Conservation (phyloP, 1,284 basidiomycete genomes). For the Naganishia cerealis region DNA sequence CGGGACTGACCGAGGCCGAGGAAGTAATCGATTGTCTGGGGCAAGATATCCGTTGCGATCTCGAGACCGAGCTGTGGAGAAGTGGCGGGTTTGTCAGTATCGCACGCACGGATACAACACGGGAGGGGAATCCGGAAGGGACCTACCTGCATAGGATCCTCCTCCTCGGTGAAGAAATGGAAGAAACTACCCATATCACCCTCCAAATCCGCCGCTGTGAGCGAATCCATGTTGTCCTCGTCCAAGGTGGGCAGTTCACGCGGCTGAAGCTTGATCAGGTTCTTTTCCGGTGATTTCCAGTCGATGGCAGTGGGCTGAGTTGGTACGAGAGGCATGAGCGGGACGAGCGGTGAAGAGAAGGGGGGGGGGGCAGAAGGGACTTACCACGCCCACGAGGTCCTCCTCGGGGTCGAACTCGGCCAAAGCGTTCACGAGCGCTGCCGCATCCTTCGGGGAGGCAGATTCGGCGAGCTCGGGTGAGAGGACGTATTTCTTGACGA, state of each 20-base stretch:
- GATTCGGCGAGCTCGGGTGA: background rate
- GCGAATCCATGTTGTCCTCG: conserved; percentile 21
- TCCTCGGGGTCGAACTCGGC: conserved; percentile 34
- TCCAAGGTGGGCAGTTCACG: conserved; percentile 38
- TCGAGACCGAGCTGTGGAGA: conserved; percentile 30
- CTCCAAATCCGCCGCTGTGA: conserved; percentile 28
- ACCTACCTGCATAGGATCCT: conserved; percentile 44
- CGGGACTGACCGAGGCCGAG: conserved; percentile 40
- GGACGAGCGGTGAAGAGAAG: background rate
- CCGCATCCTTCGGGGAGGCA: background rate
- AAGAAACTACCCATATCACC: conserved; percentile 57
- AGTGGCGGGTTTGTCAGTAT: background rate
- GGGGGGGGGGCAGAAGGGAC: background rate
- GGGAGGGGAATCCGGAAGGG: background rate
- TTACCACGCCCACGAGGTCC: conserved; percentile 13
- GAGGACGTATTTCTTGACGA: conserved; percentile 49
- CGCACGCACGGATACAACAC: background rate
- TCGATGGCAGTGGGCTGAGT: conserved; percentile 48
- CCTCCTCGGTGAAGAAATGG: conserved; percentile 54
- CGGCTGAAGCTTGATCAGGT: conserved; percentile 55
- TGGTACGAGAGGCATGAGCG: background rate
- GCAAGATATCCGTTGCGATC: conserved; percentile 44
- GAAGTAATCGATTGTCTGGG: conserved; percentile 47
- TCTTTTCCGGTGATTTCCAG: conserved; percentile 57
- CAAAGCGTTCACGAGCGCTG: background rate